Conservation (phyloP, 1,284 basidiomycete genomes). For the Coniophora puteana region DNA sequence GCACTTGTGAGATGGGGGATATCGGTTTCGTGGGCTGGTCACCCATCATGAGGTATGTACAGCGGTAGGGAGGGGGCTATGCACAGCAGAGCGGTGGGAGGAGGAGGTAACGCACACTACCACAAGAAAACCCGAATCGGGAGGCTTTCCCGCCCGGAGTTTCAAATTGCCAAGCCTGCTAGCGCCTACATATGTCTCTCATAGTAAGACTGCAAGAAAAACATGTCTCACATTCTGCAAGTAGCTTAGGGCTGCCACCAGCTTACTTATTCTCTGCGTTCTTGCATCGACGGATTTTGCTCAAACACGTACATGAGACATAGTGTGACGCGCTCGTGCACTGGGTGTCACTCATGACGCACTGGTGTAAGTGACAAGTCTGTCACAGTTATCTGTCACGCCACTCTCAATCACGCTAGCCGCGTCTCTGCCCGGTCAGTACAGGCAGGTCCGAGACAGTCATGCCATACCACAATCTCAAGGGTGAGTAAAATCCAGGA, state of each 20-base stretch:
- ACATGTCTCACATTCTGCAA: too few relatives aligned
- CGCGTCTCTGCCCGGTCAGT: too few relatives aligned
- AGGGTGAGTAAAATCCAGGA: too few relatives aligned
- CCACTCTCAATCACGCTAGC: neutral
- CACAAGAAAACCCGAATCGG: neutral
- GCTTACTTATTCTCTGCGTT: too few relatives aligned
- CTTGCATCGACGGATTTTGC: too few relatives aligned
- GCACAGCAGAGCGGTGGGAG: neutral
- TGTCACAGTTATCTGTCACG: neutral
- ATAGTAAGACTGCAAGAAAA: too few relatives aligned
- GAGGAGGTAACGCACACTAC: neutral
- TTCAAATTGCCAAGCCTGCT: too few relatives aligned
- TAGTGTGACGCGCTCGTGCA: too few relatives aligned
- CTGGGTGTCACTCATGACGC: neutral
- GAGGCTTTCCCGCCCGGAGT: neutral
- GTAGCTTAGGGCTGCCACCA: too few relatives aligned
- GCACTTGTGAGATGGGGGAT: conserved; percentile 61
- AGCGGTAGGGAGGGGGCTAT: conserved; percentile 11
- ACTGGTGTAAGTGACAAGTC: neutral
- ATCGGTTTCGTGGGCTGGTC: conserved; percentile 23
- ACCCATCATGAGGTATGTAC: conserved; percentile 13
- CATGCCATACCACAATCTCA: conserved; percentile 90
- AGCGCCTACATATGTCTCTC: too few relatives aligned
- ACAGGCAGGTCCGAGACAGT: too few relatives aligned
- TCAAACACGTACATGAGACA: too few relatives aligned